phyloP scores from a whole-genome alignment of 257 asterid species.

The Solanum chiquidenum region DNA sequence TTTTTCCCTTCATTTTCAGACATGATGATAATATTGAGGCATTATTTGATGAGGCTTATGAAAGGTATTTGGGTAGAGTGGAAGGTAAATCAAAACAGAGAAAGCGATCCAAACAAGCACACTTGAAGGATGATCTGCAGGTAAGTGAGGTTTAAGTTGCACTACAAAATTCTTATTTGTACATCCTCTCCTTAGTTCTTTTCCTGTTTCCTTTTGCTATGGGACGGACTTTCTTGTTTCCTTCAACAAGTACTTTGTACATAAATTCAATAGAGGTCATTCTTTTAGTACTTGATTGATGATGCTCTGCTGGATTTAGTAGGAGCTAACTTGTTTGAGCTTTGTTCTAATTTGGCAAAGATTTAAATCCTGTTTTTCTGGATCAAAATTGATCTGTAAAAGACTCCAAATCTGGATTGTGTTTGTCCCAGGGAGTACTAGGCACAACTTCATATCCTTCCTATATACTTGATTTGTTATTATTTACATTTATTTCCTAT shows the following conservation, averaged over 20 bases:
- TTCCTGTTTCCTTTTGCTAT: neutral
- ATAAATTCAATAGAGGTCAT: neutral
- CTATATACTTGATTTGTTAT: neutral
- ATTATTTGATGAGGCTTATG: conserved; percentile 74
- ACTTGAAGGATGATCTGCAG: conserved; percentile 45
- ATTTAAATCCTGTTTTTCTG: neutral
- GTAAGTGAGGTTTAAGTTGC: conserved; percentile 14
- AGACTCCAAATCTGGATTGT: neutral
- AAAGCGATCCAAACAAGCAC: conserved; percentile 56
- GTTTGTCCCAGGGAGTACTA: neutral
- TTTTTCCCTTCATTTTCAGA: conserved; percentile 24
- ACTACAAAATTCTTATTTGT: neutral
- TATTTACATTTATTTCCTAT: neutral
- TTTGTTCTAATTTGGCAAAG: neutral
- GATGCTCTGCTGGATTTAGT: neutral
- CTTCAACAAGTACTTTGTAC: neutral
- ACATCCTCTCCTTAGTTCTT: neutral
- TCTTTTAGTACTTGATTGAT: neutral
- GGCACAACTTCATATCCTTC: neutral
- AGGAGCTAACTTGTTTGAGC: neutral
- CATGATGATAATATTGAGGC: conserved; percentile 59
- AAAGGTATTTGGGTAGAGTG: conserved; percentile 45
- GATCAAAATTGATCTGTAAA: neutral
- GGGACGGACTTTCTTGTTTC: neutral
- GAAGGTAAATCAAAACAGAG: conserved; percentile 85